Evolutionary conservation across 2,329 filamentous ascomycete species (phyloP), one percentile per base, ranked within the genome.

Genomic region (Furcasterigmium furcatum): DNA sequence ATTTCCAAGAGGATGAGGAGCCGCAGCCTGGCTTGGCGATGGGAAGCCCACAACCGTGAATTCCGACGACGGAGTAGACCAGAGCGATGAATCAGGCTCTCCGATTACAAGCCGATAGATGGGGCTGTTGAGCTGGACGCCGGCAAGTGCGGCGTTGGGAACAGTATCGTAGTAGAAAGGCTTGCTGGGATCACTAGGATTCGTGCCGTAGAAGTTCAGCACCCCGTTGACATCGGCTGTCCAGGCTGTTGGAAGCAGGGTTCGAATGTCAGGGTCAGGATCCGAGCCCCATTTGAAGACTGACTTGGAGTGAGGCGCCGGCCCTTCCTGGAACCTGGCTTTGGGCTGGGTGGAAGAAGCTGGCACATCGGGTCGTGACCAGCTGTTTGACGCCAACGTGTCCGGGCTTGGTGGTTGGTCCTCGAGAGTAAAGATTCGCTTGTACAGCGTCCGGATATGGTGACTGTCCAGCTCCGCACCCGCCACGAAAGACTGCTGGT

Each of bases 401-500:
- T 19, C 16, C 9, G n/a, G 20, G n/a, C 16, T 13, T 10, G 38
- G 7, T 16, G 12, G 14, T 10, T 39, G 13, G 12, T 14, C 21
- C 13, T 14, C 8, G 9, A 12, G 10, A 13, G n/a, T 19, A 13
- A 12, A 10, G 35, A 19, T 19, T 19, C 19, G n/a, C 10, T 3
- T 64, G 48, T 59, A 63, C 27, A 57, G 46, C 16, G 49, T 46
- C 22, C 53, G 52, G 14, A 58, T 56, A 20, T 52, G 10, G 1
- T 45, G 29, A 3, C 40, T 21, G 18, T 52, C 46, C 6, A 66
- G 47, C 5, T 42, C 35, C 3, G 35, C 35, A 13, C 41, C 58
- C 4, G 53, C 53, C 4, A 55, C 51, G 43, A 67, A 70, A 4
- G 54, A 52, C 50, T 68, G 65, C 48, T 70, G 67, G 49, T 71